phyloP scores from a whole-genome alignment of 306 rosid species.

The Clitoria ternatea region DNA sequence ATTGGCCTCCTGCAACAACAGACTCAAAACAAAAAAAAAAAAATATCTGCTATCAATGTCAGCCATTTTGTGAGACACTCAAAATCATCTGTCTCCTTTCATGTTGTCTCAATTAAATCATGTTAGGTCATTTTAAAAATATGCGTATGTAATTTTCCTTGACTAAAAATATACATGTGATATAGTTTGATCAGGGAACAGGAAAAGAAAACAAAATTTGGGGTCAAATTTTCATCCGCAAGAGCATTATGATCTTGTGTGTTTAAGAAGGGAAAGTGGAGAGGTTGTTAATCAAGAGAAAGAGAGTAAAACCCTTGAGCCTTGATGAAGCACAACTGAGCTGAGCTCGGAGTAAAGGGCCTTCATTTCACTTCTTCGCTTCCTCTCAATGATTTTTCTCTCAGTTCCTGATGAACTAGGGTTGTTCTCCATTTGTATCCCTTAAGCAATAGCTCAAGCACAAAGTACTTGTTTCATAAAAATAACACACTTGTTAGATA shows the following conservation, averaged over 20 bases:
- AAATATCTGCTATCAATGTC: too few species aligned
- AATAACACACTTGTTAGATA: not conserved
- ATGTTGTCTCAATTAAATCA: too few species aligned
- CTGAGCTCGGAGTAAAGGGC: slow-evolving; percentile 49
- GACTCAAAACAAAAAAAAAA: not conserved
- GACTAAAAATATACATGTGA: too few species aligned
- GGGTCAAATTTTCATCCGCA: too few species aligned
- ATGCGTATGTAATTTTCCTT: too few species aligned
- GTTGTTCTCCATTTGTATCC: slow-evolving; percentile 38
- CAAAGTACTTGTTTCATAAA: not conserved
- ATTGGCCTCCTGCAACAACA: slow-evolving; percentile 30
- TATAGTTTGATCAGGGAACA: too few species aligned
- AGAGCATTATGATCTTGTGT: not conserved
- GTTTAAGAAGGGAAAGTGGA: not conserved
- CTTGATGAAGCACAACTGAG: slow-evolving; percentile 45
- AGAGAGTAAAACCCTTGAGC: slow-evolving; percentile 27
- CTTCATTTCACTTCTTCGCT: slow-evolving; percentile 61
- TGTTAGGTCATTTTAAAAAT: too few species aligned
- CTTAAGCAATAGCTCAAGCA: not conserved
- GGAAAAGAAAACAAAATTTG: too few species aligned
- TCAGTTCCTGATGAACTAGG: slow-evolving; percentile 49
- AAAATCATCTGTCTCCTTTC: too few species aligned
- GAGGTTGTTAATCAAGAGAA: not conserved
- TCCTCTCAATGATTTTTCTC: slow-evolving; percentile 50
- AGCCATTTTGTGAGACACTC: too few species aligned